These are phyloP conservation scores for Plectosphaerella cucumerina DNA, from an alignment of 2,329 filamentous ascomycete genomes.

Conservation along the genomic window DNA sequence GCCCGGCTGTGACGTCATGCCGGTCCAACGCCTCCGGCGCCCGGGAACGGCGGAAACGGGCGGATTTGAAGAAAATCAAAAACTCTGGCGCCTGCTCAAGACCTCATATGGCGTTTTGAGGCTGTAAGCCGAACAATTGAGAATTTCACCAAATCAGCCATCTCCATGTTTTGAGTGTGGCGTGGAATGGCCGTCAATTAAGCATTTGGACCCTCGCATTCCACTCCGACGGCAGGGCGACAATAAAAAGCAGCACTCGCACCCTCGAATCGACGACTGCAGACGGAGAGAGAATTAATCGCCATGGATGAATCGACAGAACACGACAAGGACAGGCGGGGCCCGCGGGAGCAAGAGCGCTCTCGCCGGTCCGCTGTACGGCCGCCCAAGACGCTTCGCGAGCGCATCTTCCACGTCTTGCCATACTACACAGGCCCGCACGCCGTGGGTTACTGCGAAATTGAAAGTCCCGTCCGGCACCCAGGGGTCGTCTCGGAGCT, in stretches of 20 bases:
- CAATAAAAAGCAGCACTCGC: neutral
- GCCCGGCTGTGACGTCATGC: no score
- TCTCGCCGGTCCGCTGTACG: constrained; percentile 15
- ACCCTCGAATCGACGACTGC: neutral
- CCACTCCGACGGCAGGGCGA: neutral
- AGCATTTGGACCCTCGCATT: no score
- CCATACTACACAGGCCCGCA: constrained; percentile 62
- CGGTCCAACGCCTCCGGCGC: no score
- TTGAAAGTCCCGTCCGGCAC: constrained; percentile 53
- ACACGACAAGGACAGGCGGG: neutral
- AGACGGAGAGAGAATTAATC: neutral
- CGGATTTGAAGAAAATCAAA: no score
- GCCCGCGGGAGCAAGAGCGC: neutral
- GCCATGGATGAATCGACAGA: neutral
- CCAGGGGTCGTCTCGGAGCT: constrained; percentile 35
- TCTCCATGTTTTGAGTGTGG: no score
- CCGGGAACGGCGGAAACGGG: no score
- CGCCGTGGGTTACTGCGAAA: constrained; percentile 63
- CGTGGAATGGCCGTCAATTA: no score
- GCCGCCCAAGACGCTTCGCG: constrained; percentile 26
- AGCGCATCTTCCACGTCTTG: constrained; percentile 41
- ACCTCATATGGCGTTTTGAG: no score
- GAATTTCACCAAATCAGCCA: no score
- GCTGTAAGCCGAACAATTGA: no score
- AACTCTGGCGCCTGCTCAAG: no score